A percentile compares a stretch with the other conserved stretches of the same genome.
Conservation (phyloP, 2,329 filamentous ascomycete species). For the Aspergillus niger region DNA sequence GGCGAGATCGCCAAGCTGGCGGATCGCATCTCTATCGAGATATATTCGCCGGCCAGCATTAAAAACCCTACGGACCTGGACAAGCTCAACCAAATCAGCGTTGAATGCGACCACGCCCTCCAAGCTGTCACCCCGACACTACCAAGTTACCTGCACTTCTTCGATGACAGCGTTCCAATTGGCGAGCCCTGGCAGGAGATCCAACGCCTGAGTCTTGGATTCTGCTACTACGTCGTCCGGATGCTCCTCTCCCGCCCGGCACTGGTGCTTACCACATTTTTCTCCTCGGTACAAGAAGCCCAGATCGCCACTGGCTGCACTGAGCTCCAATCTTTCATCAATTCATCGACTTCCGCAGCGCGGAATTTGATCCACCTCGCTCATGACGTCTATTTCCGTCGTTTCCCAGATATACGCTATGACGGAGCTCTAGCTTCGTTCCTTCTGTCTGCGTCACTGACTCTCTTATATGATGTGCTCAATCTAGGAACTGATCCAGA, state of each 20-base stretch:
- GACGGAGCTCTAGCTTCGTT: constrained; percentile 15
- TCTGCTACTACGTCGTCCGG: constrained; percentile 11
- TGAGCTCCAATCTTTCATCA: constrained; percentile 10
- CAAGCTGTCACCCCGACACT: constrained; percentile 9
- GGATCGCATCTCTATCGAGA: constrained; percentile 15
- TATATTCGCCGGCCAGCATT: constrained; percentile 17
- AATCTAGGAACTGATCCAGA: constrained; percentile 10
- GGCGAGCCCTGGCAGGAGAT: constrained; percentile 19
- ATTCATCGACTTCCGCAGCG: constrained; percentile 11
- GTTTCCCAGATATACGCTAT: constrained; percentile 16
- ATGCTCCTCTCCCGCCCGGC: constrained; percentile 17
- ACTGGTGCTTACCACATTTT: constrained; percentile 15
- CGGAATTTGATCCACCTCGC: constrained; percentile 14
- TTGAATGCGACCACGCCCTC: constrained; percentile 14
- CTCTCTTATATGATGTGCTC: constrained; percentile 17
- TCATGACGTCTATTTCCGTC: constrained; percentile 16
- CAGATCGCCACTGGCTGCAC: constrained; percentile 5
- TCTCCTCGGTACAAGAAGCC: constrained; percentile 10
- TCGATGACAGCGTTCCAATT: constrained; percentile 13
- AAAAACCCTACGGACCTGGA: constrained; percentile 6
- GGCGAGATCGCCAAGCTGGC: constrained; percentile 15
- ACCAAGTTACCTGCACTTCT: constrained; percentile 18
- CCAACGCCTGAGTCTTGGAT: constrained; percentile 15
- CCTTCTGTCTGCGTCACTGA: constrained; percentile 14
- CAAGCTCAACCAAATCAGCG: constrained; percentile 5